Conservation (phyloP, 371 early-diverging fungal species). For the Apophysomyces elegans region DNA sequence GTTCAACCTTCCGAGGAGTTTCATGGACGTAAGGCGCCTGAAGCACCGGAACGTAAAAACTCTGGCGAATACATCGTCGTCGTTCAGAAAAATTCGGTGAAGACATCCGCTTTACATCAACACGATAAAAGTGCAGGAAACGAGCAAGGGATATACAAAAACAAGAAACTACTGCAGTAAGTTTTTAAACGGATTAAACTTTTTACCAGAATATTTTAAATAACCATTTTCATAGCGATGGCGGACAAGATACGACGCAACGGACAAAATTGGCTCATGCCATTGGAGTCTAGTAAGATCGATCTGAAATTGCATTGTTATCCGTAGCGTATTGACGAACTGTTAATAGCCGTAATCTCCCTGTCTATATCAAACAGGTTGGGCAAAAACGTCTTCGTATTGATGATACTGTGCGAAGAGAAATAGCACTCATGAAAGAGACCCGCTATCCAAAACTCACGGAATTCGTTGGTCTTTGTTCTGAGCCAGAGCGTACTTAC, state of each 20-base stretch:
- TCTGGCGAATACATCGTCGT: too few species aligned
- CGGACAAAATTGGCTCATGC: constrained; percentile 10
- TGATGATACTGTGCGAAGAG: constrained; percentile 19
- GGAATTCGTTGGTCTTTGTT: constrained; percentile 47
- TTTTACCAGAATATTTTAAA: not conserved
- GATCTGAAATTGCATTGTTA: constrained; percentile 13
- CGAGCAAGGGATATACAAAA: too few species aligned
- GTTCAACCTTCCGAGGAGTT: constrained; percentile 21
- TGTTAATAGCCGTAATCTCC: constrained; percentile 46
- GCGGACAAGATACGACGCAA: too few species aligned
- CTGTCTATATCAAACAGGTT: constrained; percentile 43
- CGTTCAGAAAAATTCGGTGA: too few species aligned
- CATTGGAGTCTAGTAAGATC: constrained; percentile 24
- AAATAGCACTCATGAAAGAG: constrained; percentile 25
- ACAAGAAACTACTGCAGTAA: too few species aligned
- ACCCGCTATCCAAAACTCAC: constrained; percentile 47
- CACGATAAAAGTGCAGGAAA: too few species aligned
- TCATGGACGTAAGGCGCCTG: not conserved
- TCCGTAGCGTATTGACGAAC: constrained; percentile 20
- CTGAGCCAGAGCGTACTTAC: constrained; percentile 48
- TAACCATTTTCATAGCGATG: not conserved
- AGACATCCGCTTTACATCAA: too few species aligned
- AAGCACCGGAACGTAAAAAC: not conserved
- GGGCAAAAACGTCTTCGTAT: constrained; percentile 22
- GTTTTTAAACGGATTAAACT: too few species aligned